A percentile compares a stretch with the other conserved stretches of the same genome.
Evolutionary conservation across 2,329 filamentous ascomycete species (phyloP).

Genomic region (Zymoseptoria pseudotritici): DNA sequence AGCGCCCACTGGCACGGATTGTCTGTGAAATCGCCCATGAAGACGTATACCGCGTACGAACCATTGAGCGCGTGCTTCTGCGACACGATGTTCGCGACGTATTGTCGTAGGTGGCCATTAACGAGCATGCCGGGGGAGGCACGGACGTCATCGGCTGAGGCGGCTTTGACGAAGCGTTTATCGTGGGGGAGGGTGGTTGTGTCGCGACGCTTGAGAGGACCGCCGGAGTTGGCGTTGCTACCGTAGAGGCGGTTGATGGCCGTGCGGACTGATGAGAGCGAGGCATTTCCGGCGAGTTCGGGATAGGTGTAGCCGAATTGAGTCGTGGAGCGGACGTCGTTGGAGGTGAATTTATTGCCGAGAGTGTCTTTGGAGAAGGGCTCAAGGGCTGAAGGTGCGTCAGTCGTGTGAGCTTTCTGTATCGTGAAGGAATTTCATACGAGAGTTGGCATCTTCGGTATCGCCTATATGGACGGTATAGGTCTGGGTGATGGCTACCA

Average conservation of each 20-base stretch:
- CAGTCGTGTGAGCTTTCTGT: background rate
- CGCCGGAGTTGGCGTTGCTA: slow-evolving; percentile 26
- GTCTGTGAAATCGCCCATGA: slow-evolving; percentile 49
- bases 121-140: slow-evolving; percentile 27
- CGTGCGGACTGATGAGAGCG: slow-evolving; percentile 37
- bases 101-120: slow-evolving; percentile 50
- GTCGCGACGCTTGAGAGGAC: slow-evolving; percentile 7
- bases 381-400: slow-evolving; percentile 9
- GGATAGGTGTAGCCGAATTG: slow-evolving; percentile 69
- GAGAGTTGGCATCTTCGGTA: slow-evolving; percentile 28
- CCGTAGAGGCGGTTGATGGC: slow-evolving; percentile 58
- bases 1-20: slow-evolving; percentile 45
- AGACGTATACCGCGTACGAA: slow-evolving; percentile 61
- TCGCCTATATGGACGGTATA: slow-evolving; percentile 53
- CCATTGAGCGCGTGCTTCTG: slow-evolving; percentile 53
- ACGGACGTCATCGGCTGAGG: slow-evolving; percentile 10
- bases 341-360: slow-evolving; percentile 62
- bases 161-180: slow-evolving; percentile 5
- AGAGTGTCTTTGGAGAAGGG: slow-evolving; percentile 57
- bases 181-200: background rate
- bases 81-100: slow-evolving; percentile 60
- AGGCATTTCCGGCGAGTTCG: slow-evolving; percentile 47
- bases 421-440: slow-evolving; percentile 11
- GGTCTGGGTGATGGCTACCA: slow-evolving; percentile 46
- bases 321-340: slow-evolving; percentile 50